Percentiles rank a stretch among this genome's conserved stretches.
Evolutionary conservation across 176 grass and related monocot genomes (phyloP).

Genomic region (Puccinellia tenuiflora): DNA sequence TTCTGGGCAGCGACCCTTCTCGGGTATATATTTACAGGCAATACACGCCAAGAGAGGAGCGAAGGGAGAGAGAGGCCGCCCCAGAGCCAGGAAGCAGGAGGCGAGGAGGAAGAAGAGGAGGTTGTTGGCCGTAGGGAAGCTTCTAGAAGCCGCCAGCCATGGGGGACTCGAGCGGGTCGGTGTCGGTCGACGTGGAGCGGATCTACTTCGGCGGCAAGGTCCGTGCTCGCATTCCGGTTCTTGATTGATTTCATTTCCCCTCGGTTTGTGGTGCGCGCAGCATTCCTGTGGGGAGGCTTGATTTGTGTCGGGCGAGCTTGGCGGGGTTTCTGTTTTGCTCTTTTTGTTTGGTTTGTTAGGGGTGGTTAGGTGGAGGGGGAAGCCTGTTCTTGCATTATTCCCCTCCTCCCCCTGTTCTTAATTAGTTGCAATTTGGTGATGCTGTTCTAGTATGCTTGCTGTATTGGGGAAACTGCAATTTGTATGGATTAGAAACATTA

Average conservation of each 20-base stretch:
- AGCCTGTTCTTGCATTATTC: not conserved
- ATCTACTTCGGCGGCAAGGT: conserved; percentile 95
- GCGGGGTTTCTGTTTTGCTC: conserved; percentile 12
- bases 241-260: not conserved
- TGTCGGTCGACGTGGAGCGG: conserved; percentile 79
- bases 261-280: not conserved
- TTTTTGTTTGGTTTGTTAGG: not conserved
- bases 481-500: not conserved
- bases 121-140: conserved; percentile 6
- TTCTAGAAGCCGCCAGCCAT: conserved; percentile 32
- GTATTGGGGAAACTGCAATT: not conserved
- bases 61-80: not conserved
- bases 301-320: not conserved
- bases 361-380: not conserved
- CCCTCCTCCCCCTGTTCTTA: not conserved
- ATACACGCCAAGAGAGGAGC: not conserved
- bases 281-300: conserved; percentile 12
- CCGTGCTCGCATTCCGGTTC: conserved; percentile 13
- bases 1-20: conserved; percentile 16
- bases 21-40: conserved; percentile 28
- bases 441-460: not conserved
- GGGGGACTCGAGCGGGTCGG: conserved; percentile 87
- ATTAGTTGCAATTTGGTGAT: not conserved
- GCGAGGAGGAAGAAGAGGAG: not conserved
- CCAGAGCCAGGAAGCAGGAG: not conserved